Base-by-base conservation (phyloP, 1,139 yeast genomes). In the Pichia sp. region DNA sequence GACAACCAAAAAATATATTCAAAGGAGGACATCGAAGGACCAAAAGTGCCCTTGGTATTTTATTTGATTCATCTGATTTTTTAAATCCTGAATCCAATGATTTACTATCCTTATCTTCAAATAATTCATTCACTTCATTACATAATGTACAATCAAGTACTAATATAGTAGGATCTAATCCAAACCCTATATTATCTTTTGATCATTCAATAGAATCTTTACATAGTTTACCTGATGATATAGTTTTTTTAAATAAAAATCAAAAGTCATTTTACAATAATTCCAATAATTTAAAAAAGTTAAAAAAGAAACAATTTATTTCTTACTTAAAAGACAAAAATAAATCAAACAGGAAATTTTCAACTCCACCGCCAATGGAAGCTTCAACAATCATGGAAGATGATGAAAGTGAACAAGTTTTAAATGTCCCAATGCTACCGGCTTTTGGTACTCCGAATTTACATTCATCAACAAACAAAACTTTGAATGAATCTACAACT, bases 311-410 rank as follows among this genome's bases (percentile, higher is more conserved):
- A 22, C 40, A 41, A 16, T 23, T 43, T 6, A 29, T 48, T 9
- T 12, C 23, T 9, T 35, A 31, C 22, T 30, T 33, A 22, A 38
- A 26, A 32, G 34, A 42, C 16, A 40, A 46, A 20, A 42, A 37
- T 24, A 39, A 36, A 35, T 30, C 39, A 9, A 31, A 42, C n/a
- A 41, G 32, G 20, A 39, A 29, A 26, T 26, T 30, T 30, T 25
- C 38, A 29, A 40, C 28, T 34, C 28, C 36, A 1, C 31, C 33
- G n/a, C 40, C 49, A 16, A 26, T 48, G 6, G 48, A 47, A 20
- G 33, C 48, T 6, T 29, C 48, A 8, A 56, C 57, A 0, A 54
- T 55, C 12, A 39, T 52, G 44, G 59, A 55, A 42, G 59, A 55
- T 40, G 59, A 55, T 30, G 57, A 55, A 37, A 49, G 47, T 37